Base-by-base conservation (phyloP, 331 rosid genomes). In the Quercus tomentella region DNA sequence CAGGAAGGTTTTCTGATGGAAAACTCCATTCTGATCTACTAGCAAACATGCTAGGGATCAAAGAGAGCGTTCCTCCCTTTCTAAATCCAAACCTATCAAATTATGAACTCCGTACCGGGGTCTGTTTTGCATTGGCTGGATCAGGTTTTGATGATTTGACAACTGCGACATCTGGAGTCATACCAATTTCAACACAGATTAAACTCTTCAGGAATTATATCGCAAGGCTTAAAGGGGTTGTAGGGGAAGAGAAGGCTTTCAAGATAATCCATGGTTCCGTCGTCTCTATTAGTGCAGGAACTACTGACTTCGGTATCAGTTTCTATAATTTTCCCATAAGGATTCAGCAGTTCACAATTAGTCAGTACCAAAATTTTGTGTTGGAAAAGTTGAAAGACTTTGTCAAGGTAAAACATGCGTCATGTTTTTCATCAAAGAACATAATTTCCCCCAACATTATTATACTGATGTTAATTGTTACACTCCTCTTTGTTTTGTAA, bases 1-100 rank as follows among this genome's bases (percentile, higher is more conserved):
- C 89, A 11, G 89, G 94, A 2, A 87, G 94, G 82, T 90, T 85
- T 66, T 88, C 89, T 0, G 80, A 88, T 76, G 91, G 92, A 67
- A 90, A 87, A 76, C 70, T 88, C 43, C 81, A 70, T 30, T 81
- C 88, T n/a, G 91, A 87, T 62, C 80, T 82, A 9, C 6, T 88
- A 74, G 92, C 89, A 77, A 82, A 88, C 23, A 0, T 30, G 45
- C 28, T 80, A 60, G 82, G 70, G 6, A 71, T 86, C 77, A 83
- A 86, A 67, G 85, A 83, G 9, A 71, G 12, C 14, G 61, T 83
- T 43, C 89, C 87, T 78, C 82, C 87, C 61, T 83, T 63, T 15
- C 37, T 81, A 10, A 80, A 86, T 20, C 83, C 85, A 30, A 56
- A 16, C 6, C 71, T 83, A 1, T 23, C 89, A 18, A 49, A 83